Conservation (phyloP, 768 basidiomycete species). For the Phlegmacium glaucopus region DNA sequence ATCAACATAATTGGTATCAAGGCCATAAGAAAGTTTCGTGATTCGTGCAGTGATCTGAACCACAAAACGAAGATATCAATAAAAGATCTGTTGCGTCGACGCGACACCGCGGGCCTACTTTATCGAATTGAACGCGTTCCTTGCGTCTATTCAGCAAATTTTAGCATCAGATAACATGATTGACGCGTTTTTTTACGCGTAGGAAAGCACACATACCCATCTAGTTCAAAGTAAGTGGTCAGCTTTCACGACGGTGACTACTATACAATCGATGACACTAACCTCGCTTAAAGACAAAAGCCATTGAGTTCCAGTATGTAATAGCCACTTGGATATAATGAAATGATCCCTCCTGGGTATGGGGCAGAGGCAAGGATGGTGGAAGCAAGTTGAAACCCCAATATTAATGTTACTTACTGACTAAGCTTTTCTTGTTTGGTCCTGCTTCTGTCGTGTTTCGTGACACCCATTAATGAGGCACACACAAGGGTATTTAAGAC, state of each 20-base stretch:
- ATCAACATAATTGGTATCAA: conserved; percentile 89
- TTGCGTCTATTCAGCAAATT: conserved; percentile 55
- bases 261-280: conserved; percentile 7
- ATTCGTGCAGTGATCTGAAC: conserved; percentile 80
- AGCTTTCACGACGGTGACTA: not conserved
- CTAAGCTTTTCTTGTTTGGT: conserved; percentile 27
- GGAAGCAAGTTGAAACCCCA: conserved; percentile 19
- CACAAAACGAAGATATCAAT: conserved; percentile 12
- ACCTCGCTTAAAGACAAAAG: conserved; percentile 41
- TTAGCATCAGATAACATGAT: conserved; percentile 15
- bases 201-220: conserved; percentile 38
- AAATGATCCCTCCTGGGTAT: conserved; percentile 1
- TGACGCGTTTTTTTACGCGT: conserved; percentile 36
- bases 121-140: conserved; percentile 92
- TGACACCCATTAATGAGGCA: too few relatives aligned
- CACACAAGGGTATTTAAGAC: too few relatives aligned
- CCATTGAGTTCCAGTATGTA: conserved; percentile 19
- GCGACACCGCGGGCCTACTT: conserved; percentile 44
- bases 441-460: too few relatives aligned
- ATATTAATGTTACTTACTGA: conserved; percentile 28
- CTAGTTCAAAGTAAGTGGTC: conserved; percentile 20
- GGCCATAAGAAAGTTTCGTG: conserved; percentile 91
- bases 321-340: not conserved
- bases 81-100: conserved; percentile 1
- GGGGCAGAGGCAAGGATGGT: conserved; percentile 9